Evolutionary conservation across 805 yeast species (phyloP).

Genomic region (Brettanomyces custersianus): DNA sequence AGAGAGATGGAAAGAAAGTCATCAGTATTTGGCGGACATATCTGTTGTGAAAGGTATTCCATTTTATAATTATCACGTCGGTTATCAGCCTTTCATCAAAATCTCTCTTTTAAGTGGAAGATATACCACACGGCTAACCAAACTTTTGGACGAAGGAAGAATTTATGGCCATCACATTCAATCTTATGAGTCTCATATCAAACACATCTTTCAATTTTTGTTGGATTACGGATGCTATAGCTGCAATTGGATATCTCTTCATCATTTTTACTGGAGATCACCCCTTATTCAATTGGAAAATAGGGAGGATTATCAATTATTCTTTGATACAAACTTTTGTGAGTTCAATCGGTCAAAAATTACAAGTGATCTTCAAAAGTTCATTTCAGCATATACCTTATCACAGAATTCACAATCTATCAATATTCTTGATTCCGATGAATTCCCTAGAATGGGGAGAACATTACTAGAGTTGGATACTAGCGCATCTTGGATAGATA

Average conservation of each 20-base stretch:
- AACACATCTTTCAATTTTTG: conserved; percentile 66
- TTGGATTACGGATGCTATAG: conserved; percentile 80
- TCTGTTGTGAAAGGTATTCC: conserved; percentile 66
- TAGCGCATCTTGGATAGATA: conserved; percentile 48
- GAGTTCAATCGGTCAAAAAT: conserved; percentile 18
- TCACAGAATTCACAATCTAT: conserved; percentile 3
- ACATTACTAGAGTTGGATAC: conserved; percentile 68
- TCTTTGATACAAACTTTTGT: conserved; percentile 17
- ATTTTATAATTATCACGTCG: conserved; percentile 75
- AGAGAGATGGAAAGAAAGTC: not conserved
- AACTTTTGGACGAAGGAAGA: conserved; percentile 36
- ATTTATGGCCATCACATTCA: conserved; percentile 31
- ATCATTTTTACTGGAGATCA: conserved; percentile 40
- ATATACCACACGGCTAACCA: conserved; percentile 43
- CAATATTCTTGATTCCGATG: conserved; percentile 22
- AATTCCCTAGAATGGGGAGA: conserved; percentile 47
- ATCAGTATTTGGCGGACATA: conserved; percentile 46
- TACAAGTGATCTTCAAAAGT: conserved; percentile 25
- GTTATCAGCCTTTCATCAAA: conserved; percentile 57
- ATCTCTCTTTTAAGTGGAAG: conserved; percentile 59
- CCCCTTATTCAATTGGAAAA: conserved; percentile 31
- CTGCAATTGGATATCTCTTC: conserved; percentile 63
- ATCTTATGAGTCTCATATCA: conserved; percentile 75
- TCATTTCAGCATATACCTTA: conserved; percentile 19
- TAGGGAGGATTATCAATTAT: conserved; percentile 10